These are phyloP conservation scores for Dipodascus albidus DNA, from an alignment of 805 yeast genomes.

Conservation along the genomic window DNA sequence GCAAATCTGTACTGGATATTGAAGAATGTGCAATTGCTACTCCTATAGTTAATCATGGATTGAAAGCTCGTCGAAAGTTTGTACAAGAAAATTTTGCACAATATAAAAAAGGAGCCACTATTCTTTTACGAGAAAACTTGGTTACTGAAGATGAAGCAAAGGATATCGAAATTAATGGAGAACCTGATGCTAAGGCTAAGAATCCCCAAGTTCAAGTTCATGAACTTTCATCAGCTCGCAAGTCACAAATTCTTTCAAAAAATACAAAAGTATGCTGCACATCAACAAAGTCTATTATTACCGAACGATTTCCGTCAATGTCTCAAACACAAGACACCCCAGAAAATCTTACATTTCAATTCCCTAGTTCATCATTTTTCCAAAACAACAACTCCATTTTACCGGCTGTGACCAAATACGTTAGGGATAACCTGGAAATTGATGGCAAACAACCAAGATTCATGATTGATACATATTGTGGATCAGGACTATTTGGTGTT, in stretches of 20 bases:
- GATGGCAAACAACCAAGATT: constrained; percentile 39
- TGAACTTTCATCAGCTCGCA: background rate
- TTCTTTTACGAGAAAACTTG: constrained; percentile 64
- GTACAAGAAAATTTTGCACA: constrained; percentile 37
- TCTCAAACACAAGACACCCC: constrained; percentile 42
- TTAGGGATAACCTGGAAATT: constrained; percentile 48
- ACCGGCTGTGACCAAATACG: constrained; percentile 74
- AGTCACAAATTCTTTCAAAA: constrained; percentile 20
- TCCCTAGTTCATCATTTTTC: constrained; percentile 91
- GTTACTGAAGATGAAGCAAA: constrained; percentile 31
- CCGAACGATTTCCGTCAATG: constrained; percentile 36
- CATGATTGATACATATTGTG: constrained; percentile 91
- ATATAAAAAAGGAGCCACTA: constrained; percentile 74
- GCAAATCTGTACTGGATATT: constrained; percentile 63
- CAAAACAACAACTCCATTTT: constrained; percentile 90
- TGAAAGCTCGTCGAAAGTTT: constrained; percentile 52
- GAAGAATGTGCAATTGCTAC: constrained; percentile 94
- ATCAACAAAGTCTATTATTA: constrained; percentile 63
- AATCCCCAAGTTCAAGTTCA: constrained; percentile 16
- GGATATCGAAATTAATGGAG: constrained; percentile 15
- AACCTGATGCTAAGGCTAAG: constrained; percentile 23
- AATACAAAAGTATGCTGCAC: constrained; percentile 66
- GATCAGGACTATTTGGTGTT: constrained; percentile 86
- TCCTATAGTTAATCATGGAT: constrained; percentile 57
- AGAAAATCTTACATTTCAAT: constrained; percentile 53